Base-by-base conservation (phyloP, 768 basidiomycete genomes). In the Lactarius sanguifluus region DNA sequence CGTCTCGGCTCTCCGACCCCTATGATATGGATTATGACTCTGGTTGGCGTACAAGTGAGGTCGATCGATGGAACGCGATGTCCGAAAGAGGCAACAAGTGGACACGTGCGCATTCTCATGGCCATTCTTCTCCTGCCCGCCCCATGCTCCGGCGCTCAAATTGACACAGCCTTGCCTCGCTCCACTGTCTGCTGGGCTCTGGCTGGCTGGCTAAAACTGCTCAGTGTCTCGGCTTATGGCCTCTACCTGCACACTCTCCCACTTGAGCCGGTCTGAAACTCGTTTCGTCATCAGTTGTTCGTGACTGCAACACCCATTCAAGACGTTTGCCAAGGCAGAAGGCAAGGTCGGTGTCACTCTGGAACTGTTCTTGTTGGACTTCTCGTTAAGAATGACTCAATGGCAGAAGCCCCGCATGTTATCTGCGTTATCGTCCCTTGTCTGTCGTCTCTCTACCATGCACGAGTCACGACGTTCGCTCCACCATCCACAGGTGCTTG, bases 321-420 rank as follows among this genome's bases (percentile, higher is more conserved):
- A 50, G 47, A 50, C 23, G 47, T 50, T 50, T 52, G 23, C 50
- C 23, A 25, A 52, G 50, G 12, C 30, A 34, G 55, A 56, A 34
- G 20, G 55, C 18, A 20, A 5, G 54, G 30, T 20, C 30, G 16
- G 30, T 15, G 55, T 34, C 13, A 30, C 20, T 5, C 55, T 30
- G 18, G 30, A 32, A 9, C 20, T 32, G 30, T 5, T 56, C 54
- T 32, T 25, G 5, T 52, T 25, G 47, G 1, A 13, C 50, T 52
- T 50, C 50, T 52, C 50, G 25, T 52, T 25, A 9, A 50, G 23
- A 47, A n/a, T n/a, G 10, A 38, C 47, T 59, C 57, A 64, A 64
- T 64, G 9, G 64, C 58, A 54, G 64, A 64, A 64, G 64, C 28
- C 57, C 58, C 64, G 45, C 58, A 59, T 52, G 50, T 15, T 6